A percentile compares a stretch with the other conserved stretches of the same genome.
These are phyloP conservation scores for Excoecaria cochinchinensis DNA, from an alignment of 345 rosid genomes.

Conservation along the genomic window DNA sequence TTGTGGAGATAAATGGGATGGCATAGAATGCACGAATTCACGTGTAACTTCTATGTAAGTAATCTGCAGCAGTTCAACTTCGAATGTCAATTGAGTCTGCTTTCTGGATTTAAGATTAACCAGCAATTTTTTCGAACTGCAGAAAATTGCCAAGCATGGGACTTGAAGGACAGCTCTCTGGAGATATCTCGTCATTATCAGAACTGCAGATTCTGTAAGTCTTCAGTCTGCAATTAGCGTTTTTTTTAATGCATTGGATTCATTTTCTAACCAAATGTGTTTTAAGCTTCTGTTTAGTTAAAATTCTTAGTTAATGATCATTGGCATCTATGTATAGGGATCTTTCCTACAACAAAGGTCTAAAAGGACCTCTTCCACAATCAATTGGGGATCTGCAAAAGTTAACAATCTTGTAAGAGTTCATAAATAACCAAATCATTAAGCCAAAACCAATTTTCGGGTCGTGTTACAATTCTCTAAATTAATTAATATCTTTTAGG, in stretches of 20 bases:
- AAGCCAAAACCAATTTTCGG: neutral
- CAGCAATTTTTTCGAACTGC: slow-evolving; percentile 22
- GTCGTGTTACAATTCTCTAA: slow-evolving; percentile 6
- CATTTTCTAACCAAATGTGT: neutral
- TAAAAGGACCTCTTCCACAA: slow-evolving; percentile 66
- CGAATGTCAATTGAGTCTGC: neutral
- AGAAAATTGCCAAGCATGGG: slow-evolving; percentile 59
- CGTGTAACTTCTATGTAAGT: slow-evolving; percentile 62
- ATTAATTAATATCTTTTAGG: slow-evolving; percentile 28
- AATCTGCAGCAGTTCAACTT: slow-evolving; percentile 5
- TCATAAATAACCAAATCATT: neutral
- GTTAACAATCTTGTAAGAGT: slow-evolving; percentile 66
- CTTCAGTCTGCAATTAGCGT: slow-evolving; percentile 4
- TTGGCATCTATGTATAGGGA: slow-evolving; percentile 51
- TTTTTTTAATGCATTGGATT: neutral
- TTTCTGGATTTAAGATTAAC: neutral
- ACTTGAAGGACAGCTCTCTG: slow-evolving; percentile 55
- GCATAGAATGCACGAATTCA: slow-evolving; percentile 49
- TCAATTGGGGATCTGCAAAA: slow-evolving; percentile 55
- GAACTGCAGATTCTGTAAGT: slow-evolving; percentile 69
- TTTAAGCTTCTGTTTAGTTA: neutral
- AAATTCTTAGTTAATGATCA: slow-evolving; percentile 3
- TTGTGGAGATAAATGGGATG: slow-evolving; percentile 70
- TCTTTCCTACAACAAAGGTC: slow-evolving; percentile 61
- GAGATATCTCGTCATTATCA: slow-evolving; percentile 51